These are phyloP conservation scores for Boletus tomentosulus DNA, from an alignment of 768 basidiomycete genomes.

Conservation along the genomic window DNA sequence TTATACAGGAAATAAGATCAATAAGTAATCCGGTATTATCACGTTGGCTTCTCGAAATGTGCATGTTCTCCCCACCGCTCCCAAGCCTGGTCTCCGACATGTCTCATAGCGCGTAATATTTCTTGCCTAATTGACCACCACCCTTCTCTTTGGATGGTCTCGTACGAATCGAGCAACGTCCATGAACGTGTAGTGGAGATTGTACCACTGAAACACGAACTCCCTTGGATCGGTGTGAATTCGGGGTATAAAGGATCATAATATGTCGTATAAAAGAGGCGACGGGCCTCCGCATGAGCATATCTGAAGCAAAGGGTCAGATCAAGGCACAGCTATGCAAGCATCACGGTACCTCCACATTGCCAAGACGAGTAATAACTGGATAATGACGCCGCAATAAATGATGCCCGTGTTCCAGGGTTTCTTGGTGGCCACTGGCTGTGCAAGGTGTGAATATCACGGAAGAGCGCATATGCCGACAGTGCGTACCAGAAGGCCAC, in stretches of 20 bases:
- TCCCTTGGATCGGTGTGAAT: conserved; percentile 47
- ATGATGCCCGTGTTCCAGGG: conserved; percentile 30
- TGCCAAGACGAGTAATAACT: conserved; percentile 42
- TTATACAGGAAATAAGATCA: conserved; percentile 14
- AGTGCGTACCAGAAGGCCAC: conserved; percentile 36
- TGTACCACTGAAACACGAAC: conserved; percentile 26
- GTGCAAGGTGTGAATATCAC: conserved; percentile 9
- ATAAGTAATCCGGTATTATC: conserved; percentile 17
- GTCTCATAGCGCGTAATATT: conserved; percentile 36
- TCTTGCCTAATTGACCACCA: conserved; percentile 37
- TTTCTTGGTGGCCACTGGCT: conserved; percentile 18
- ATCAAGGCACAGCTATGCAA: conserved; percentile 1
- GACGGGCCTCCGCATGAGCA: conserved; percentile 47
- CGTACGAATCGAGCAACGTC: conserved; percentile 35
- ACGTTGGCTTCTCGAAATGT: conserved; percentile 28
- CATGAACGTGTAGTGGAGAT: conserved; percentile 36
- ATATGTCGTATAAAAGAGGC: conserved; percentile 67
- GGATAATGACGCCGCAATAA: conserved; percentile 38
- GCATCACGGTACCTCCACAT: conserved; percentile 55
- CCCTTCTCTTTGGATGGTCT: conserved; percentile 39
- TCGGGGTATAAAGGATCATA: conserved; percentile 78
- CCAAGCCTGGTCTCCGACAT: conserved; percentile 41
- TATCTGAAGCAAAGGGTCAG: conserved; percentile 28
- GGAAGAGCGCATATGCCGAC: background rate
- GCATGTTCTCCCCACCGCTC: conserved; percentile 37